Conservation (phyloP, 768 basidiomycete genomes). For the Phlegmacium glaucopus region DNA sequence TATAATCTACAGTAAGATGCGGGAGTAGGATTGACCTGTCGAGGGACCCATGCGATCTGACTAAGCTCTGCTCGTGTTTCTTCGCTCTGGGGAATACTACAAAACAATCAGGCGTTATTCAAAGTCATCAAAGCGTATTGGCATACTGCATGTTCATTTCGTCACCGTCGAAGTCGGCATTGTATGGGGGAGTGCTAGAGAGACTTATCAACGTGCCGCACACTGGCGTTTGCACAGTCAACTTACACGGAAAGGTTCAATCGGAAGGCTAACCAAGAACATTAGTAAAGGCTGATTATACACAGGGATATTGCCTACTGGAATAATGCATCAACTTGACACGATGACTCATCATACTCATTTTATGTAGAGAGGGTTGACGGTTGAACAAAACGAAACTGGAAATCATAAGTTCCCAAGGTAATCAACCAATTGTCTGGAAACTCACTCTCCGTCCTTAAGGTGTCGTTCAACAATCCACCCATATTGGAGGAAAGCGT, state of each 20-base stretch:
- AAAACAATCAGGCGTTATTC: constrained; percentile 4
- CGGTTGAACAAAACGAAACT: constrained; percentile 96
- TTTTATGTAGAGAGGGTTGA: constrained; percentile 97
- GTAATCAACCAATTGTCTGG: not conserved
- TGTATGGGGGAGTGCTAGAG: constrained; percentile 89
- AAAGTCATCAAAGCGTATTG: not conserved
- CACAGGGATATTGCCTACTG: constrained; percentile 52
- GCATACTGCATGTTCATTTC: constrained; percentile 99
- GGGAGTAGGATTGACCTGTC: constrained; percentile 57
- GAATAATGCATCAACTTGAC: constrained; percentile 98
- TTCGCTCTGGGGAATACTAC: constrained; percentile 94
- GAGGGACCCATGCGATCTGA: constrained; percentile 97
- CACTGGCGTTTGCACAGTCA: constrained; percentile 14
- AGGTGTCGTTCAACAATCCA: constrained; percentile 98
- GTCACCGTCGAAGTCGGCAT: constrained; percentile 99
- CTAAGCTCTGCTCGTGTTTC: constrained; percentile 98
- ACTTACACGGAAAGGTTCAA: constrained; percentile 96
- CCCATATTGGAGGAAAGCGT: constrained; percentile 94
- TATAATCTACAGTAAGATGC: not conserved
- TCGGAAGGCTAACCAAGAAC: constrained; percentile 71
- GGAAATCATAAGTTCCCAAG: not conserved
- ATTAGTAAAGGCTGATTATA: constrained; percentile 4
- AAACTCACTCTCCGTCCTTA: constrained; percentile 94
- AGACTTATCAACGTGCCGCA: constrained; percentile 24
- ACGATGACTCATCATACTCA: constrained; percentile 99